Base-by-base conservation (phyloP, 2,329 filamentous ascomycete genomes). In the Penicillium italicum region DNA sequence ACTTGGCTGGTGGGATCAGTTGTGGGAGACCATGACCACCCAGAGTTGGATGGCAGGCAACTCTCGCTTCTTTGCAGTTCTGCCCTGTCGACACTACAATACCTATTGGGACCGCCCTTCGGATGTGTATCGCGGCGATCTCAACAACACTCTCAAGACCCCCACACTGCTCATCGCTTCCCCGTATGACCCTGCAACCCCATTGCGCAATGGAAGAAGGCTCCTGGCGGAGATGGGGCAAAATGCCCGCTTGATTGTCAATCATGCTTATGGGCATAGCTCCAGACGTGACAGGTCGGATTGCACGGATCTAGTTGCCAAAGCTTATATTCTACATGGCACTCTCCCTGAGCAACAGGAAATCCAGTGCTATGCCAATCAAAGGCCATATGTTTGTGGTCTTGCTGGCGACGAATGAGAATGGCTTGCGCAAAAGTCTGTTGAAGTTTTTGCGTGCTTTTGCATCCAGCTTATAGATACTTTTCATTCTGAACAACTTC, bases 21-120 rank as follows among this genome's bases (percentile, higher is more conserved):
- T 62, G 24, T 62, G 59, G 59, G 24, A 20, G 3, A 52, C 38
- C 22, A 60, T 62, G 57, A 46, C 59, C 12, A 5, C 28, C 16
- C 41, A 47, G 24, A 62, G 59, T 38, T 62, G 59, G 59, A 52
- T 62, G 2, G 55, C 59, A 7, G 59, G 59, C 0, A 62, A 60
- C 24, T 58, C 55, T 7, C 49, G 55, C 14, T 62, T 62, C 31
- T 60, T 50, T 9, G 5, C 45, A 6, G 57, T 62, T 5, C n/a
- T 62, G 0, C 57, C 55, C 30, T 62, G 57, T 44, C 55, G 55
- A 36, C 18, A 62, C 37, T 62, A 52, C 11, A 53, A 40, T 9
- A 56, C 44, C 11, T 60, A 60, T 22, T 62, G 57, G 59, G 20
- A 9, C 12, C 18, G 20, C 8, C 52, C 59, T 26, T 49, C 59